Base-by-base conservation (phyloP, 208 protist genomes). In the Leishmania braziliensis region DNA sequence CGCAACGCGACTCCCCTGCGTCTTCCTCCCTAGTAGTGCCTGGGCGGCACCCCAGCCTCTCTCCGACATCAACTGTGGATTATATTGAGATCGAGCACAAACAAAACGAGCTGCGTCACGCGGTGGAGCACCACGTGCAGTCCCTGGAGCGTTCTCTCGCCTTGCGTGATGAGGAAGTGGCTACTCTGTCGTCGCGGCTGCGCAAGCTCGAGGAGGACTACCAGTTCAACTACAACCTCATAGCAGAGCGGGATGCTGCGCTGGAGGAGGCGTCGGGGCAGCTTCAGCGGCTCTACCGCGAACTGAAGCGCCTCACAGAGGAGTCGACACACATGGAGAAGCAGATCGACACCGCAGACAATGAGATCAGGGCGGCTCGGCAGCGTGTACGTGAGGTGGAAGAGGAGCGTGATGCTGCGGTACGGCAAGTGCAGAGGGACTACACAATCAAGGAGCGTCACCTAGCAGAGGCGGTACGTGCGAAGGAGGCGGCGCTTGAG, bases 151-250 rank as follows among this genome's bases (percentile, higher is more conserved):
- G 81, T 16, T 83, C 86, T 51, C 81, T 97, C 29, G 77, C 85
- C 60, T 68, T 85, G 63, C 90, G 91, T 10, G 95, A 96, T 39
- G 90, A 94, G 75, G 93, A 95, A 75, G 68, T 96, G 33, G 84
- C 85, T 39, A 72, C 72, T 4, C 86, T 96, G 16, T 86, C 84
- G 29, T 81, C 85, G 2, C 93, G 91, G 68, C 85, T 97, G 72
- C 86, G 86, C 3, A 90, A 91, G 78, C 83, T 94, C 39, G 95
- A 96, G 83, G 93, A 97, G 78, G 95, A 97, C 85, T 97, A 97
- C 75, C 90, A 95, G 82, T 97, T 96, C 78, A 97, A 97, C 82
- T 97, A 94, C 84, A 90, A 92, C 62, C 87, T 97, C 51, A 97
- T 97, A 48, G 89, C 79, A 56, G 93, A 97, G 78, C 92, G 95